Evolutionary conservation across 129 eudicot species (phyloP), one percentile per base, ranked within the genome.

Genomic region (Lactuca saligna): DNA sequence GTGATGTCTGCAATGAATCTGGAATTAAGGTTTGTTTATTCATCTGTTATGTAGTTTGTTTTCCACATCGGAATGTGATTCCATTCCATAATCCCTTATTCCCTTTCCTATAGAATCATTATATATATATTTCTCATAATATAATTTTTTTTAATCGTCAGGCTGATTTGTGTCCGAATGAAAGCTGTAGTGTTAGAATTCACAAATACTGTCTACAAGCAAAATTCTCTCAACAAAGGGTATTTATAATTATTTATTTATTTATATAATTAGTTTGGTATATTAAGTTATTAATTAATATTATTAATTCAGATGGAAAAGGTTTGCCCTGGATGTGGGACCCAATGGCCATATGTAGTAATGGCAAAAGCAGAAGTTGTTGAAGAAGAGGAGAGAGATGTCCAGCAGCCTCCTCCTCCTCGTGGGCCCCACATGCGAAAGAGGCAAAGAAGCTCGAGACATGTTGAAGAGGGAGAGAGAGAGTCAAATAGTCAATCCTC

Each of bases 1-100:
- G 99, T 65, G 87, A 83, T 49, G 92, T 87, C 54, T 94, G 99
- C 86, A 94, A 94, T 60, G 99, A 94, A 68, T 95, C 95, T 70
- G 97, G 88, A 29, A 81, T 94, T 15, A 94, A 94, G 99, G 99
- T 94, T 66, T 7, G 32, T 17, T 76, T 14, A 25, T 29, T 16
- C 33, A 20, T 8, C 7, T 54, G 32, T 59, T 15, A 20, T 20
- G 20, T 20, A 20, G 20, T 20, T 20, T 20, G 20, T 20, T 20
- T 20, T 20, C 20, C 20, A 20, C 20, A 20, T 20, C 20, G 20
- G 20, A 20, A 20, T 20, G 20, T 20, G 20, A 20, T 20, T 20
- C 20, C 20, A 20, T 20, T 20, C 20, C 20, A 20, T 67, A 53
- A 33, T 9, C 13, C 31, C 31, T 53, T 68, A 17, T 12, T 69